Conservation (phyloP, 208 protist genomes). For the Trypanosoma platydactyli region DNA sequence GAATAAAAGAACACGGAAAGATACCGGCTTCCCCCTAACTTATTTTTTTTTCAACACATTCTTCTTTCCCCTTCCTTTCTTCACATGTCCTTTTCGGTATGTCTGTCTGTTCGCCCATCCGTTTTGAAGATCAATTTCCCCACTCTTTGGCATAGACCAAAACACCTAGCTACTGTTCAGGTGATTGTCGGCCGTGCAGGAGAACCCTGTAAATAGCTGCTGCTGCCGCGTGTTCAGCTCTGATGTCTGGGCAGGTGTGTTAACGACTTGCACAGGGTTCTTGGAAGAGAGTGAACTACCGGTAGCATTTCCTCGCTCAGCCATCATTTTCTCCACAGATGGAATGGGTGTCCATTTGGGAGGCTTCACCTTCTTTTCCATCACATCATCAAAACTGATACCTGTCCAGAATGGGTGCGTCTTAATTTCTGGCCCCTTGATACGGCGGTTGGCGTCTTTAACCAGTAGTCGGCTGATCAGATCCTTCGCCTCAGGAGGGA, state of each 20-base stretch:
- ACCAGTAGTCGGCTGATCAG: conserved; percentile 90
- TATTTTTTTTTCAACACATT: too few species aligned
- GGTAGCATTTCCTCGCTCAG: conserved; percentile 28
- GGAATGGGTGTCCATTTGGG: conserved; percentile 87
- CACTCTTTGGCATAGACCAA: not conserved
- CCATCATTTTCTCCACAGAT: conserved; percentile 80
- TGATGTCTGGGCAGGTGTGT: conserved; percentile 79
- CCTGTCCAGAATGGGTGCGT: conserved; percentile 91
- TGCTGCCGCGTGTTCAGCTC: conserved; percentile 84
- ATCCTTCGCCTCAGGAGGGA: conserved; percentile 88
- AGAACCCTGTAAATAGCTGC: conserved; percentile 90
- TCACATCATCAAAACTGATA: conserved; percentile 89
- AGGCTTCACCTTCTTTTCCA: conserved; percentile 76
- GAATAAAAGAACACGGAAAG: too few species aligned
- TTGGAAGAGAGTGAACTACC: conserved; percentile 39
- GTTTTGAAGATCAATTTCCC: too few species aligned
- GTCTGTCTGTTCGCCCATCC: conserved; percentile 15
- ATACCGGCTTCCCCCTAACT: too few species aligned
- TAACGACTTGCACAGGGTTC: conserved; percentile 80
- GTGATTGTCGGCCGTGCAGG: conserved; percentile 87
- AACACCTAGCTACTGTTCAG: conserved; percentile 42
- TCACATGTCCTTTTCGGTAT: not conserved
- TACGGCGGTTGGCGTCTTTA: conserved; percentile 86
- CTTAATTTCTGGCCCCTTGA: conserved; percentile 87
- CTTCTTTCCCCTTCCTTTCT: not conserved